These are phyloP conservation scores for Aspergillus campestris DNA, from an alignment of 495 filamentous ascomycete species.

Conservation along the genomic window DNA sequence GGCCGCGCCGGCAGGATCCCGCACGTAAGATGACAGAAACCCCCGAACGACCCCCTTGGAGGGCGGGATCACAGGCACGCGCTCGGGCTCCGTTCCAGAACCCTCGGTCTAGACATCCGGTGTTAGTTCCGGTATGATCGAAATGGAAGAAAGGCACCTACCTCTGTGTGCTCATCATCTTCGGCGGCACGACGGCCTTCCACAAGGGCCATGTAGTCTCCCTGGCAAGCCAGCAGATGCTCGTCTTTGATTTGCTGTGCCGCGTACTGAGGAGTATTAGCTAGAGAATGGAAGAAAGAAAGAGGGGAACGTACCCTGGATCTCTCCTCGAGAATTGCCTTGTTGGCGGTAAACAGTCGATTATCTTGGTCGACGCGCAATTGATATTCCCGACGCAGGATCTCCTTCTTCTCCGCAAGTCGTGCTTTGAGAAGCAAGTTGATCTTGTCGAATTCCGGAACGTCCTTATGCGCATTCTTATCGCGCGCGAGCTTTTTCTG, in stretches of 20 bases:
- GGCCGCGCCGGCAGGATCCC: conserved; percentile 26
- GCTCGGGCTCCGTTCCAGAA: conserved; percentile 28
- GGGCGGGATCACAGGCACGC: conserved; percentile 11
- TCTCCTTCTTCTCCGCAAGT: conserved; percentile 10
- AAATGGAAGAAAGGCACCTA: conserved; percentile 6
- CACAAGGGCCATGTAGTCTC: conserved; percentile 35
- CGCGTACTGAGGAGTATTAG: conserved; percentile 9
- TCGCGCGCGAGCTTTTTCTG: conserved; percentile 31
- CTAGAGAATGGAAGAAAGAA: not conserved
- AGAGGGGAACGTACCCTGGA: conserved; percentile 17
- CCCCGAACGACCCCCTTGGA: conserved; percentile 26
- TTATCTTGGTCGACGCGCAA: conserved; percentile 20
- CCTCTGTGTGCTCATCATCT: conserved; percentile 43
- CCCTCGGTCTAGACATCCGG: conserved; percentile 27
- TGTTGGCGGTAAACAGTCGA: conserved; percentile 19
- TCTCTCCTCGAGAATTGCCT: conserved; percentile 18
- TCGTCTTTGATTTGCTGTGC: conserved; percentile 28
- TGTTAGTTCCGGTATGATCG: not conserved
- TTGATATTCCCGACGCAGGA: conserved; percentile 20
- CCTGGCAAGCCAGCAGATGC: conserved; percentile 28
- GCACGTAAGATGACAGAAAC: conserved; percentile 27
- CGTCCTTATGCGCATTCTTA: conserved; percentile 33
- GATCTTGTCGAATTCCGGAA: conserved; percentile 33
- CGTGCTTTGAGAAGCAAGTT: conserved; percentile 10
- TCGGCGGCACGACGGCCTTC: conserved; percentile 33